Conservation (phyloP, 306 rosid species). For the Mimosa pudica region DNA sequence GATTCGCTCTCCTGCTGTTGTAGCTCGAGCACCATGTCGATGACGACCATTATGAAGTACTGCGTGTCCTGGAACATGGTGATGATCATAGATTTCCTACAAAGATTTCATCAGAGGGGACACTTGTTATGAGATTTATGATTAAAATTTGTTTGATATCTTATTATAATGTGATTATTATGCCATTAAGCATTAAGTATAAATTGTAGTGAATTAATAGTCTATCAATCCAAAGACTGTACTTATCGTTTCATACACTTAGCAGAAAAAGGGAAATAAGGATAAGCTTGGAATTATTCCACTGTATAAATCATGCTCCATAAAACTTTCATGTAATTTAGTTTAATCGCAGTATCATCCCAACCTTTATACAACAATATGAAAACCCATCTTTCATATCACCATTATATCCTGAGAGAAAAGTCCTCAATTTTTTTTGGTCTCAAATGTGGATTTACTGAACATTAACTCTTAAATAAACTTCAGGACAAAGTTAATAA, state of each 20-base stretch:
- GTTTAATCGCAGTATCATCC: background rate
- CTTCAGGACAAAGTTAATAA: background rate
- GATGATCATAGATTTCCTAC: slow-evolving; percentile 77
- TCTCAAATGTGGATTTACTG: background rate
- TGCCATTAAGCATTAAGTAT: slow-evolving; percentile 11
- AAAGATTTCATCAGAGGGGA: slow-evolving; percentile 17
- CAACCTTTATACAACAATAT: background rate
- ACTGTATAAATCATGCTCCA: slow-evolving; percentile 10
- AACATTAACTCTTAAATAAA: background rate
- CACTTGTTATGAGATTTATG: slow-evolving; percentile 11
- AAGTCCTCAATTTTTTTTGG: background rate
- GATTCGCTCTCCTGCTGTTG: slow-evolving; percentile 71
- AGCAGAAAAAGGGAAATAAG: background rate
- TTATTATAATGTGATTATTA: background rate
- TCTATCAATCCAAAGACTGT: slow-evolving; percentile 3
- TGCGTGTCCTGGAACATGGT: slow-evolving; percentile 82
- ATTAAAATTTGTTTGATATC: slow-evolving; percentile 12
- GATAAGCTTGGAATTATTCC: slow-evolving; percentile 7
- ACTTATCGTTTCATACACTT: slow-evolving; percentile 17
- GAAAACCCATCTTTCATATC: background rate
- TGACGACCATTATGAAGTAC: slow-evolving; percentile 91
- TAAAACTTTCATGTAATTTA: background rate
- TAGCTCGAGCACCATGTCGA: slow-evolving; percentile 92
- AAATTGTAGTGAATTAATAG: slow-evolving; percentile 5
- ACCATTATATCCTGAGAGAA: background rate